phyloP scores from a whole-genome alignment of 2,329 filamentous ascomycete genomes.

The Podosphaera leucotricha region DNA sequence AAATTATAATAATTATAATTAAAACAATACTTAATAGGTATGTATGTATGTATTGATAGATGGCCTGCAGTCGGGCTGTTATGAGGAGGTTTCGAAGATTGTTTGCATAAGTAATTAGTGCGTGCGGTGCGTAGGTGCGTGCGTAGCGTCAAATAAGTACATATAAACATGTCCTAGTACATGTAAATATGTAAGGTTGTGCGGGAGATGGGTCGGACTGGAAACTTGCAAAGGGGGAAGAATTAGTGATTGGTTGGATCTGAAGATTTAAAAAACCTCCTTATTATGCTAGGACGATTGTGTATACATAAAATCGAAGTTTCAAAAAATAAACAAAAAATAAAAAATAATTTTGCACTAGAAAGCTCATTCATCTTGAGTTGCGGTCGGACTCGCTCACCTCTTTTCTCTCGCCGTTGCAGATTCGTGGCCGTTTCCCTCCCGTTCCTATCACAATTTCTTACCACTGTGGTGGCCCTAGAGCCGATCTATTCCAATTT shows the following conservation, averaged over 20 bases:
- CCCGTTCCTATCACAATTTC: neutral
- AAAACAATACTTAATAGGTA: neutral
- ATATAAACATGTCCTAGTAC: too few relatives aligned
- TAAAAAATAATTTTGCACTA: neutral
- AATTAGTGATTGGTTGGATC: neutral
- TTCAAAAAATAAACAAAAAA: neutral
- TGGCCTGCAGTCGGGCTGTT: neutral
- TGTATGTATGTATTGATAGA: neutral
- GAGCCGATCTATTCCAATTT: neutral
- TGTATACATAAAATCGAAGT: neutral
- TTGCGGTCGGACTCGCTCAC: neutral
- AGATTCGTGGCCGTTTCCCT: neutral
- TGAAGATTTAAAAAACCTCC: neutral
- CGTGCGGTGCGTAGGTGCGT: neutral
- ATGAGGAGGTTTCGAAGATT: neutral
- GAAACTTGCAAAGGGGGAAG: neutral
- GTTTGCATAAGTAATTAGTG: neutral
- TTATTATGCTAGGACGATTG: neutral
- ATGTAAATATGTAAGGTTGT: too few relatives aligned
- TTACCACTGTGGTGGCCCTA: neutral
- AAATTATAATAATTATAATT: neutral
- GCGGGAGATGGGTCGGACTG: neutral
- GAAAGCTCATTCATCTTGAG: neutral
- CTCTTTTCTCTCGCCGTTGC: neutral
- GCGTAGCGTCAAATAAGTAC: neutral